Conservation (phyloP, 108 stramenopile genomes). For the Cylindrotheca fusiformis region DNA sequence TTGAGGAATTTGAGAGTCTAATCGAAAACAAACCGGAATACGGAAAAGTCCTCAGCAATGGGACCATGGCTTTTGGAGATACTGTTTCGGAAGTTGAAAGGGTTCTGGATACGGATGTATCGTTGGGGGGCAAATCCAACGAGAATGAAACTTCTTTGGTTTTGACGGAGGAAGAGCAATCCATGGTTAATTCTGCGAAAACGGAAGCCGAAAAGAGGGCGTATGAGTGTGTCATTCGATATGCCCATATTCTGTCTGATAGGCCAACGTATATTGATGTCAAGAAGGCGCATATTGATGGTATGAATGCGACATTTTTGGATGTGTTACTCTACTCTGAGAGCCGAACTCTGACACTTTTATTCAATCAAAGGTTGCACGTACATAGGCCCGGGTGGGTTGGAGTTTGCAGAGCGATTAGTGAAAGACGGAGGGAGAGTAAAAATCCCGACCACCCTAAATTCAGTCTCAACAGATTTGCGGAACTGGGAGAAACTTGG, state of each 20-base stretch:
- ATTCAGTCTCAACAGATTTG: constrained; percentile 74
- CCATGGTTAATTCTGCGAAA: constrained; percentile 23
- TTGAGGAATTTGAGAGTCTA: constrained; percentile 22
- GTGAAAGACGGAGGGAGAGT: constrained; percentile 66
- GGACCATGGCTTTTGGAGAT: constrained; percentile 7
- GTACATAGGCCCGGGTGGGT: constrained; percentile 77
- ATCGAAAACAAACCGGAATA: constrained; percentile 15
- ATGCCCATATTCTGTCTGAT: constrained; percentile 46
- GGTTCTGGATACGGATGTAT: neutral
- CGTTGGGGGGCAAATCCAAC: neutral
- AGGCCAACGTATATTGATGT: constrained; percentile 38
- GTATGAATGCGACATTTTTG: neutral
- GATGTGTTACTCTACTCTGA: neutral
- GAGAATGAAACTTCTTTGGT: neutral
- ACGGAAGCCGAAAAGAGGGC: constrained; percentile 48
- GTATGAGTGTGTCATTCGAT: constrained; percentile 43
- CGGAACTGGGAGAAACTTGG: constrained; percentile 63
- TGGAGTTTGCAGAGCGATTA: constrained; percentile 55
- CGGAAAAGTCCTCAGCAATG: constrained; percentile 21
- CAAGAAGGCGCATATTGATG: constrained; percentile 67
- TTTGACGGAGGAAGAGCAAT: constrained; percentile 37
- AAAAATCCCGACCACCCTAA: constrained; percentile 71
- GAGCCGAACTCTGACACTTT: neutral
- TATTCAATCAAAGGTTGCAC: constrained; percentile 45
- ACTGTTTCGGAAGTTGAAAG: constrained; percentile 1